These are phyloP conservation scores for Teunomyces gatunensis DNA, from an alignment of 805 yeast genomes.

Conservation along the genomic window DNA sequence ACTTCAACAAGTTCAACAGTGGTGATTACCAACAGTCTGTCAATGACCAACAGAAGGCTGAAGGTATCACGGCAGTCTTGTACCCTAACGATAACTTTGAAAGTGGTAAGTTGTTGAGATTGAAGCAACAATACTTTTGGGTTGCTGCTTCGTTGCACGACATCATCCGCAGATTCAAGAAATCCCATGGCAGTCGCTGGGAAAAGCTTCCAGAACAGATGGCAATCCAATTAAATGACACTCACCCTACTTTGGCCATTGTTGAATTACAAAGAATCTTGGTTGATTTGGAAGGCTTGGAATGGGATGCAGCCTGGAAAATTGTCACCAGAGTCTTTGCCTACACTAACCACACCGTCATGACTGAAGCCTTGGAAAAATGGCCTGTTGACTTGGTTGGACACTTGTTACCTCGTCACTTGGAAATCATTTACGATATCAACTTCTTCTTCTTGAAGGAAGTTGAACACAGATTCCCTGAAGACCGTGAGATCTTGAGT, in stretches of 20 bases:
- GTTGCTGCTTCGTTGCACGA: conserved; percentile 92
- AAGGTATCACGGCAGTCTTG: conserved; percentile 85
- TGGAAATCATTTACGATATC: conserved; percentile 85
- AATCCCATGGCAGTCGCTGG: conserved; percentile 70
- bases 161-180: conserved; percentile 85
- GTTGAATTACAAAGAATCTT: conserved; percentile 85
- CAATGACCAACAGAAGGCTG: conserved; percentile 81
- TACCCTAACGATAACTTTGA: conserved; percentile 94
- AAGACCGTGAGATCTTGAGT: conserved; percentile 59
- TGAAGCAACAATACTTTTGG: conserved; percentile 97
- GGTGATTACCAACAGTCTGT: conserved; percentile 91
- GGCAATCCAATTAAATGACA: conserved; percentile 91
- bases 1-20: conserved; percentile 82
- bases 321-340: conserved; percentile 80
- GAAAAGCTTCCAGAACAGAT: conserved; percentile 76
- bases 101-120: conserved; percentile 84
- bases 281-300: conserved; percentile 77
- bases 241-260: conserved; percentile 90
- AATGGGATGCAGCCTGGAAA: conserved; percentile 84
- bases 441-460: conserved; percentile 73
- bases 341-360: conserved; percentile 92
- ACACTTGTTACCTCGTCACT: conserved; percentile 81
- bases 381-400: conserved; percentile 88
- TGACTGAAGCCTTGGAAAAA: conserved; percentile 92
- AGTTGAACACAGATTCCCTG: conserved; percentile 76